phyloP scores from a whole-genome alignment of 2,329 filamentous ascomycete species.

The Phyllosticta citrichinensis region DNA sequence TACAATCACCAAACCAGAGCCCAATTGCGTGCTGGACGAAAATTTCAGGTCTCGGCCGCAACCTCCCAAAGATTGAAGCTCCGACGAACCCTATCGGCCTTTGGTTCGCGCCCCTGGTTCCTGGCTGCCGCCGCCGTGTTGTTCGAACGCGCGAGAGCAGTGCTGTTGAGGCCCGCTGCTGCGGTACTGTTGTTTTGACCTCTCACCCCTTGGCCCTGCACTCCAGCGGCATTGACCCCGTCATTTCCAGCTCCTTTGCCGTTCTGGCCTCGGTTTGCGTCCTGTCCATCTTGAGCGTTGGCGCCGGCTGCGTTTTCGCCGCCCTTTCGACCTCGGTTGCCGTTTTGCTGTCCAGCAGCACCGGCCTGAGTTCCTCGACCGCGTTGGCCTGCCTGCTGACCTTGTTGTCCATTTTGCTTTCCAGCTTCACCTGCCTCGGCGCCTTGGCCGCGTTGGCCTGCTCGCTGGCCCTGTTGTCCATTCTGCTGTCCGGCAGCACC shows the following conservation, averaged over 20 bases:
- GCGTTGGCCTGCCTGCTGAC: background rate
- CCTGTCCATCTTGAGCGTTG: background rate
- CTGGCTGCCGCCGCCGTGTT: background rate
- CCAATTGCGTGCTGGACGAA: background rate
- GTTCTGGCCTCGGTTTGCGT: background rate
- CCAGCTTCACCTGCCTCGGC: background rate
- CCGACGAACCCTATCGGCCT: background rate
- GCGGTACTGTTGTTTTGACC: background rate
- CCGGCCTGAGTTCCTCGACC: background rate
- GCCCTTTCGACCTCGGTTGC: background rate
- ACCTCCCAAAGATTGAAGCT: background rate
- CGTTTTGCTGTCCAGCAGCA: background rate
- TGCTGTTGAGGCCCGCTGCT: background rate
- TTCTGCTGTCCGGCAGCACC: background rate
- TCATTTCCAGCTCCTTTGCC: background rate
- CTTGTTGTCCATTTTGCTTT: background rate
- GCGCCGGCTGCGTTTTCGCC: background rate
- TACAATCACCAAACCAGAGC: background rate
- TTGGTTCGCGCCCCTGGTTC: background rate
- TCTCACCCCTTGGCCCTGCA: slow-evolving; percentile 10
- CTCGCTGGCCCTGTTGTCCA: background rate
- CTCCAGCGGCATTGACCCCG: background rate
- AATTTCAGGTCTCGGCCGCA: background rate
- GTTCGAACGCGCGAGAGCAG: background rate
- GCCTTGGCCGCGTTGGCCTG: background rate